Base-by-base conservation (phyloP, 345 rosid genomes). In the Brassica carinata region DNA sequence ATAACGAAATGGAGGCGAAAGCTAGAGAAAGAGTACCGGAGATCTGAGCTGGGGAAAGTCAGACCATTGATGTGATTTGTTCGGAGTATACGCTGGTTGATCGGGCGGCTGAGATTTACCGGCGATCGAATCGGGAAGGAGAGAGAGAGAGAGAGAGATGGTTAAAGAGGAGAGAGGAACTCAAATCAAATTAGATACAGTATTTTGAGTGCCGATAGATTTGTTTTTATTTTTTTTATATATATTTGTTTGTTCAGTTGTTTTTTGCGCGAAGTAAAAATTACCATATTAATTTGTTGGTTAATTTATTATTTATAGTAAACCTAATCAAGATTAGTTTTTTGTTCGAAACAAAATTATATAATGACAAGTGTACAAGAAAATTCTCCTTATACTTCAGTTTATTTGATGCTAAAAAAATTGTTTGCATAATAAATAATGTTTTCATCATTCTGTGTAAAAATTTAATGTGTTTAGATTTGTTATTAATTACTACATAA, bases 1-100 rank as follows among this genome's bases (percentile, higher is more conserved):
- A 51, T 80, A 8, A 63, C 9, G 33, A 55, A 48, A 14, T 15
- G 34, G 63, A 13, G 8, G 33, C 14, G 27, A 11, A 29, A 17
- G 71, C 18, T 9, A 48, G 51, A 48, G 51, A 48, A 8, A 61
- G 34, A 14, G 55, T 75, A 75, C 68, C 76, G 76, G 59, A 69
- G 58, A 51, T 51, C 58, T 51, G 58, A 51, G 19, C 18, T 51
- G 18, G 58, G 0, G 18, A 51, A 14, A 51, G 58, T 51, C 58
- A 51, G 58, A 51, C 58, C 18, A n/a, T 51, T 51, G 58, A 51
- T 51, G 58, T 51, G 58, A 1, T 51, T 51, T 15, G 11, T n/a
- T 48, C 18, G 18, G 2, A 51, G 58, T 51, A 5, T 14, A 5
- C 2, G 58, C 7, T 51, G 58, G 58, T 51, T 51, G 58, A 51